Evolutionary conservation across 768 basidiomycete genomes (phyloP).

Genomic region (Bullera alba): DNA sequence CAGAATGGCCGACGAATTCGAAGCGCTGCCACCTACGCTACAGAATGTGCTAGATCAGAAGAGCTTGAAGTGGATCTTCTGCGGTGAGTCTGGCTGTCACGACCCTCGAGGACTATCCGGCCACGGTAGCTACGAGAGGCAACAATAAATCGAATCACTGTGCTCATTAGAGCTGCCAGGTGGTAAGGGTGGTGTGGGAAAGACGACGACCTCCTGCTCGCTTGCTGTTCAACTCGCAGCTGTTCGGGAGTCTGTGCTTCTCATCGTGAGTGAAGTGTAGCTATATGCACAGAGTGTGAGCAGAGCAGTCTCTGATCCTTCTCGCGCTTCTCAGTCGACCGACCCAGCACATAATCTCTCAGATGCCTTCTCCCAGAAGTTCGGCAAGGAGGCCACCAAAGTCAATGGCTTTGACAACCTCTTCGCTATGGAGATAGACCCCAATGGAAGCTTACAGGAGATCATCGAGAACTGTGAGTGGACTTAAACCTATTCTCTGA

Average conservation of each 20-base stretch:
- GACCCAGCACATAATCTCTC: slow-evolving; percentile 99
- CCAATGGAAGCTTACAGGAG: slow-evolving; percentile 93
- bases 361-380: slow-evolving; percentile 95
- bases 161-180: slow-evolving; percentile 51
- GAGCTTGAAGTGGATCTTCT: slow-evolving; percentile 95
- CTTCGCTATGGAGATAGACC: slow-evolving; percentile 99
- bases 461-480: slow-evolving; percentile 92
- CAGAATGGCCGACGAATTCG: slow-evolving; percentile 48
- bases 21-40: slow-evolving; percentile 71
- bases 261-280: slow-evolving; percentile 85
- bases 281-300: no score
- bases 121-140: not conserved
- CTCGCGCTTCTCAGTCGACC: slow-evolving; percentile 62
- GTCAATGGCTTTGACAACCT: slow-evolving; percentile 97
- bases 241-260: slow-evolving; percentile 85
- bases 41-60: slow-evolving; percentile 93
- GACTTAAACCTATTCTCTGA: not conserved
- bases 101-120: no score
- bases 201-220: slow-evolving; percentile 96
- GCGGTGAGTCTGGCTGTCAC: slow-evolving; percentile 59
- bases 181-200: slow-evolving; percentile 98
- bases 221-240: slow-evolving; percentile 92
- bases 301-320: no score
- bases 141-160: not conserved
- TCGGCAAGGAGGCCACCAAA: slow-evolving; percentile 95